Evolutionary conservation across 805 yeast genomes (phyloP), one percentile per base, ranked within the genome.

Genomic region (Brettanomyces naardenensis): DNA sequence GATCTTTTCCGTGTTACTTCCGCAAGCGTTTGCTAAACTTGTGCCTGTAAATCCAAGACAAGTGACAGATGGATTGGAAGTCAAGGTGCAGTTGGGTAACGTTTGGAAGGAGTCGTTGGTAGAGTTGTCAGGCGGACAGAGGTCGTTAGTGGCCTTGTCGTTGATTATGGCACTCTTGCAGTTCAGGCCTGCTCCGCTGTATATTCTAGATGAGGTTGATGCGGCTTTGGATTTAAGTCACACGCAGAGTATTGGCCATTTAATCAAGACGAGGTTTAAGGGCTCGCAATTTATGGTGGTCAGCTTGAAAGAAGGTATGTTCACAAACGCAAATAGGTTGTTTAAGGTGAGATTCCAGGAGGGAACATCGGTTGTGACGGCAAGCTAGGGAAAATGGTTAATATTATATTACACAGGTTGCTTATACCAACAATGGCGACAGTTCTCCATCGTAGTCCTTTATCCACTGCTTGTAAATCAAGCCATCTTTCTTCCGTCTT

Each of bases 161-260:
- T 67, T 92, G 49, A 92, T 92, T 49, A 73, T 92, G 78, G 95
- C 98, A 0, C 67, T 92, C 43, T 66, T 92, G 35, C 95, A 89
- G 59, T 90, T 85, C 67, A 86, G 87, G 58, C 99, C 99, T 4
- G 98, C 99, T 2, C 99, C 99, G 6, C 85, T 92, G 95, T 92
- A 92, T 54, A 90, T 92, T 49, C 66, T 92, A 39, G 99, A 92
- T 62, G 99, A 92, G 63, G 97, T 92, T 27, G 99, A 92, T 64
- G 98, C 99, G 1, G 99, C 99, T 1, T 70, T 92, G 46, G 99
- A 92, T 68, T 71, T 90, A 46, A 85, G 94, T 42, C 99, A 92
- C 56, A 92, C 99, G 1, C 97, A 92, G 59, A 92, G 92, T 53
- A 92, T 92, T 52, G 99, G 99, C 3, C 95, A 87, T 53, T 68